Base-by-base conservation (phyloP, 768 basidiomycete genomes). In the Collybia mongolica region DNA sequence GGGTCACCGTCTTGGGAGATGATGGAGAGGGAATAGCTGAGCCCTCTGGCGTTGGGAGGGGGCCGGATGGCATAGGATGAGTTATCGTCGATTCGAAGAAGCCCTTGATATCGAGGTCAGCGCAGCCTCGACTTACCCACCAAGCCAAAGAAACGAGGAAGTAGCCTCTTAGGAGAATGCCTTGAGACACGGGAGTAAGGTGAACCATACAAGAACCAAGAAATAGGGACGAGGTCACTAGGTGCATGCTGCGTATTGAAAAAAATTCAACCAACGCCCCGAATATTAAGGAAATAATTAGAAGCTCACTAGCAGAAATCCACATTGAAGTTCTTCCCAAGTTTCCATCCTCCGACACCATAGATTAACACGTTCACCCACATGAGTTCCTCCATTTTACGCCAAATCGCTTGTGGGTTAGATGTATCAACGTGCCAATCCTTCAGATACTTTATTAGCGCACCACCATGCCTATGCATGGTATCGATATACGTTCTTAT, bases 381-480 rank as follows among this genome's bases (percentile, higher is more conserved):
- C 11, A 69, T 58, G 1, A 90, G 56, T 55, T 90, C 86, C 56
- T 84, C 82, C 24, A 84, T 71, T 62, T 85, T 88, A 11, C 68
- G 63, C n/a, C 74, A 70, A 2, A 82, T 51, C 53, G 74, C 69
- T 39, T 65, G 58, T 20, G 70, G 52, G 45, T 67, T 53, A 28
- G 56, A 51, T 26, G 62, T 48, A 45, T 77, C 69, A 12, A 75
- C 35, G 5, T 60, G 69, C 82, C 82, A 83, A 39, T 69, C 57
- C 3, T 64, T 68, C 8, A 66, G 72, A 46, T 79, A 76, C 24
- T 64, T 59, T 26, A 65, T 63, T 22, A 84, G 65, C 14, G 67
- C 63, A 9, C 71, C 61, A 0, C 75, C 74, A 41, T 75, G 67
- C 12, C 67, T 65, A 24, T 65, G 56, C 15, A 73, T 64, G 40